Conservation (phyloP, 2,329 filamentous ascomycete species). For the Fusarium gaditjirri region DNA sequence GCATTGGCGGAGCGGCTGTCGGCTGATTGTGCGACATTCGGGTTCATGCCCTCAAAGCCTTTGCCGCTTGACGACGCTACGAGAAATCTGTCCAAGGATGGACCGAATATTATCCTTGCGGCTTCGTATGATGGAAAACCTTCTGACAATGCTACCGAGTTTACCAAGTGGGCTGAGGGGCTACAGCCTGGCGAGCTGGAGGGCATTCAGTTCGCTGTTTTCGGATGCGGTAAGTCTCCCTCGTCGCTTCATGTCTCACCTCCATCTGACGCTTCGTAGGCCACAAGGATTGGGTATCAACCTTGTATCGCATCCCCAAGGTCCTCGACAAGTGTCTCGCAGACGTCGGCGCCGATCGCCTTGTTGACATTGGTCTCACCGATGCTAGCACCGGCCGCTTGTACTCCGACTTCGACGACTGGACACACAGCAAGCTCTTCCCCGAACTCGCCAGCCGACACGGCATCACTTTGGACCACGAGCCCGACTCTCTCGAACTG, state of each 20-base stretch:
- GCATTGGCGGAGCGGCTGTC: background rate
- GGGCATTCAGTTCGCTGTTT: background rate
- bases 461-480: background rate
- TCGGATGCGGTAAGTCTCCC: slow-evolving; percentile 1
- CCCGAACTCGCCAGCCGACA: slow-evolving; percentile 59
- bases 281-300: slow-evolving; percentile 63
- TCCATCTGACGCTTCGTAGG: background rate
- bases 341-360: slow-evolving; percentile 47
- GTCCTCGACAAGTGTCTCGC: slow-evolving; percentile 65
- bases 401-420: slow-evolving; percentile 73
- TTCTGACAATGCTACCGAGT: slow-evolving; percentile 1
- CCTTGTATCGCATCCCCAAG: slow-evolving; percentile 74
- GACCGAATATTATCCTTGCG: background rate
- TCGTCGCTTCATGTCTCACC: background rate
- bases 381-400: slow-evolving; percentile 72
- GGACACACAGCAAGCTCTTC: slow-evolving; percentile 68
- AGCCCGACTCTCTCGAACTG: slow-evolving; percentile 6
- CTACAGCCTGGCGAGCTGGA: background rate
- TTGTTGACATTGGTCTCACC: slow-evolving; percentile 61
- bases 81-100: background rate
- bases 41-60: background rate
- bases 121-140: background rate
- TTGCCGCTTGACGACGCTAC: background rate
- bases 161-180: background rate
- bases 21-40: slow-evolving; percentile 8